Conservation (phyloP, 2,329 filamentous ascomycete genomes). For the Neurospora sp. region DNA sequence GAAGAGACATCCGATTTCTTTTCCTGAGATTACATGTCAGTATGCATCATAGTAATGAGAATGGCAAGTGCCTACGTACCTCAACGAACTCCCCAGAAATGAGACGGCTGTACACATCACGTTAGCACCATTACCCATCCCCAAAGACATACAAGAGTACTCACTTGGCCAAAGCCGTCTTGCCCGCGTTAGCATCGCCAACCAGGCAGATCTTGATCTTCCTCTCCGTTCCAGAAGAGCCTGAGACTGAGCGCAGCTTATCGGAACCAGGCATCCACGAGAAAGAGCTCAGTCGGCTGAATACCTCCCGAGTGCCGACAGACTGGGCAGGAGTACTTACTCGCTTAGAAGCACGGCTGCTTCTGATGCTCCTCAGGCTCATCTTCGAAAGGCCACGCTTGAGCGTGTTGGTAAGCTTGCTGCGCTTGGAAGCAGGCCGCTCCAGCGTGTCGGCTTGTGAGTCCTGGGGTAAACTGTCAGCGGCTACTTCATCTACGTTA, state of each 20-base stretch:
- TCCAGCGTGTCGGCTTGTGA: not conserved
- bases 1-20: not conserved
- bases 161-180: slow-evolving; percentile 14
- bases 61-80: not conserved
- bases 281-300: not conserved
- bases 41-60: too few relatives aligned
- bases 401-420: not conserved
- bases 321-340: not conserved
- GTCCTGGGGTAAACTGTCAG: not conserved
- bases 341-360: not conserved
- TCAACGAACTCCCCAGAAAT: slow-evolving; percentile 1
- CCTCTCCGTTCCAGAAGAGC: not conserved
- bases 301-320: not conserved
- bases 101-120: slow-evolving; percentile 3
- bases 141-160: not conserved
- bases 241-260: not conserved
- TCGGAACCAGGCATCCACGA: not conserved
- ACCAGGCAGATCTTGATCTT: slow-evolving; percentile 14
- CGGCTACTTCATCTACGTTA: not conserved
- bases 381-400: not conserved
- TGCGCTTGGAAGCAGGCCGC: slow-evolving; percentile 2
- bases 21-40: not conserved
- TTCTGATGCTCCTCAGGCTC: not conserved
- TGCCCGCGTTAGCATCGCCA: slow-evolving; percentile 12
- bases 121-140: slow-evolving; percentile 1